Conservation (phyloP, 345 rosid genomes). For the Gynandropsis gynandra region DNA sequence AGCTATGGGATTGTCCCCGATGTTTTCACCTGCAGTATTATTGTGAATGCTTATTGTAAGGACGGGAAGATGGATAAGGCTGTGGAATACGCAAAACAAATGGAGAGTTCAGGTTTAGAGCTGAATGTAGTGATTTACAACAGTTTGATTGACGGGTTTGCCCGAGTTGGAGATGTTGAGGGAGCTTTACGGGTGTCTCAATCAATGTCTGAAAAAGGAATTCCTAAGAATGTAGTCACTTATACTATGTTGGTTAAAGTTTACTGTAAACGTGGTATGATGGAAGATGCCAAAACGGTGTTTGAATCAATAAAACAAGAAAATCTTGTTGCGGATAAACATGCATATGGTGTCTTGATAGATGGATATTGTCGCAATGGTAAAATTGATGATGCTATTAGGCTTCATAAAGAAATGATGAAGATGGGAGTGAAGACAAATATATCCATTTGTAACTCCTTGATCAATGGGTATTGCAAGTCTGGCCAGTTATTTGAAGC, state of each 20-base stretch:
- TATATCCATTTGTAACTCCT: constrained; percentile 56
- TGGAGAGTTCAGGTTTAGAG: constrained; percentile 50
- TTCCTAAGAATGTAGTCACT: constrained; percentile 43
- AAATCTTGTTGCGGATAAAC: constrained; percentile 43
- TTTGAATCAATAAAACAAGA: constrained; percentile 31
- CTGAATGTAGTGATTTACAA: constrained; percentile 62
- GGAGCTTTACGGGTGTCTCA: constrained; percentile 36
- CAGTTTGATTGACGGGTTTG: constrained; percentile 72
- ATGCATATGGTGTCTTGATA: constrained; percentile 59
- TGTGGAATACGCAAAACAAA: constrained; percentile 36
- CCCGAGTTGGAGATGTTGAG: constrained; percentile 46
- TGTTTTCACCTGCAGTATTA: constrained; percentile 59
- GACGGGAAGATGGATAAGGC: constrained; percentile 42
- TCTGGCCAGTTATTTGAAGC: constrained; percentile 46
- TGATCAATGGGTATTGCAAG: constrained; percentile 80
- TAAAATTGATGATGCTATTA: constrained; percentile 47
- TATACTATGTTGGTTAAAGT: constrained; percentile 56
- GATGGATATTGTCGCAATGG: constrained; percentile 72
- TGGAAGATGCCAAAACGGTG: constrained; percentile 57
- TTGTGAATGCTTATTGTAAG: constrained; percentile 71
- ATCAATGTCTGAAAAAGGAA: constrained; percentile 46
- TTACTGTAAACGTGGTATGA: constrained; percentile 40
- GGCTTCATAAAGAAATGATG: constrained; percentile 57
- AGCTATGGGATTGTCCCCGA: constrained; percentile 62
- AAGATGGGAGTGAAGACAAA: constrained; percentile 53